These are phyloP conservation scores for Acephala macrosclerotiorum DNA, from an alignment of 2,329 filamentous ascomycete species.

Conservation along the genomic window DNA sequence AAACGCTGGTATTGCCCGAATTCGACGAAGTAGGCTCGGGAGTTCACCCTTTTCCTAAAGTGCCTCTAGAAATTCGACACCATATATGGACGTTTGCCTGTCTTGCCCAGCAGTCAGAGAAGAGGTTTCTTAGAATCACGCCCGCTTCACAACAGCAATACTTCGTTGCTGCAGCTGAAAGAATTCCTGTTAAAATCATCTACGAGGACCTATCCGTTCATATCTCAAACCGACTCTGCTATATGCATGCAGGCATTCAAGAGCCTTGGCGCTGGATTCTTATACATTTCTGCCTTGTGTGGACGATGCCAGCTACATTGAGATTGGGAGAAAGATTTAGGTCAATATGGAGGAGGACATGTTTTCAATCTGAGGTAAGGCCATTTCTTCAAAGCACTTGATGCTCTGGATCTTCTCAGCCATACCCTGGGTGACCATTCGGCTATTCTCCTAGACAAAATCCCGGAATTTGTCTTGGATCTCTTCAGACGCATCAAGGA, in stretches of 20 bases:
- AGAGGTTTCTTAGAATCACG: slow-evolving; percentile 9
- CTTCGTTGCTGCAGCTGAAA: too few relatives aligned
- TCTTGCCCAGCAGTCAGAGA: slow-evolving; percentile 8
- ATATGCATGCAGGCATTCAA: slow-evolving; percentile 10
- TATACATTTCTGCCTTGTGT: slow-evolving; percentile 14
- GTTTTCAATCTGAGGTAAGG: slow-evolving; percentile 15
- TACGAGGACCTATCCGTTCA: slow-evolving; percentile 4
- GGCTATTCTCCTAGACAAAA: neutral
- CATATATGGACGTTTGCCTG: slow-evolving; percentile 3
- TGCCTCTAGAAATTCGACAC: slow-evolving; percentile 4
- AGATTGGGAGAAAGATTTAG: slow-evolving; percentile 11
- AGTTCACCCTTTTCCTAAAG: slow-evolving; percentile 10
- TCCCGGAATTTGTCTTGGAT: neutral
- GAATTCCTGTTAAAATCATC: slow-evolving; percentile 6
- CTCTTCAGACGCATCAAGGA: slow-evolving; percentile 14
- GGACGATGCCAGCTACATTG: slow-evolving; percentile 2
- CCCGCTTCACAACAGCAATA: neutral
- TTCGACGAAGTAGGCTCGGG: too few relatives aligned
- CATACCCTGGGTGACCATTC: neutral
- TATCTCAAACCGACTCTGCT: slow-evolving; percentile 15
- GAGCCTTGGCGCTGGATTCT: slow-evolving; percentile 7
- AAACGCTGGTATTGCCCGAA: too few relatives aligned
- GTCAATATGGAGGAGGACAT: slow-evolving; percentile 17
- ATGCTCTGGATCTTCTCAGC: neutral
- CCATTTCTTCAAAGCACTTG: slow-evolving; percentile 12